A percentile compares a stretch with the other conserved stretches of the same genome.
These are phyloP conservation scores for Solanum neorickii DNA, from an alignment of 257 asterid species.

Conservation along the genomic window DNA sequence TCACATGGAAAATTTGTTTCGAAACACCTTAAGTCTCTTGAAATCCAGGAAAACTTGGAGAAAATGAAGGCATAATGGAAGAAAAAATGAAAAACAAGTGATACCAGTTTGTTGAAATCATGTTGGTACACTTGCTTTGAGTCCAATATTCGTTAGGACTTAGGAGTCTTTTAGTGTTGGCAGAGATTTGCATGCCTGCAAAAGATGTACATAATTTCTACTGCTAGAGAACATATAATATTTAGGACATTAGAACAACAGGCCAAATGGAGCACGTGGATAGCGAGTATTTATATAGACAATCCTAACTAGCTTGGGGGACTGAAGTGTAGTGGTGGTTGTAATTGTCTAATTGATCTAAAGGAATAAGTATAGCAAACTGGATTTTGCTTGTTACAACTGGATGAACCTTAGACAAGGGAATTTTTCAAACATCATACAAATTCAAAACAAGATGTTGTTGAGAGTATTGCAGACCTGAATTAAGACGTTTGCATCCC, in stretches of 20 bases:
- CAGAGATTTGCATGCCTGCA: not conserved
- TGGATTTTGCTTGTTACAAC: not conserved
- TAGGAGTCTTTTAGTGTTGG: not conserved
- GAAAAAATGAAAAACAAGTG: not conserved
- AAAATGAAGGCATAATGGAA: not conserved
- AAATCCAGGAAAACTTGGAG: not conserved
- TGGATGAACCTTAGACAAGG: not conserved
- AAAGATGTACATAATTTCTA: not conserved
- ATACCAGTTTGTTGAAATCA: not conserved
- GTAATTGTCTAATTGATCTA: not conserved
- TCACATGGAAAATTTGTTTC: not conserved
- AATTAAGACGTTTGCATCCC: slow-evolving; percentile 67
- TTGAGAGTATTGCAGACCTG: slow-evolving; percentile 29
- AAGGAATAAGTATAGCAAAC: not conserved
- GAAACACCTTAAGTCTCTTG: not conserved
- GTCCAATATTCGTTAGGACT: not conserved
- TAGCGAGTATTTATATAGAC: not conserved
- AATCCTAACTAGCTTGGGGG: not conserved
- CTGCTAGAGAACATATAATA: not conserved
- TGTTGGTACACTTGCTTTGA: not conserved
- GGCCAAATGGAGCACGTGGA: not conserved
- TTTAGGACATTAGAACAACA: not conserved
- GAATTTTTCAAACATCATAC: not conserved
- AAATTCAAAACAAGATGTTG: not conserved
- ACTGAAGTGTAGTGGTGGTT: not conserved